Conservation (phyloP, 345 rosid species). For the Lepidium aucheri region DNA sequence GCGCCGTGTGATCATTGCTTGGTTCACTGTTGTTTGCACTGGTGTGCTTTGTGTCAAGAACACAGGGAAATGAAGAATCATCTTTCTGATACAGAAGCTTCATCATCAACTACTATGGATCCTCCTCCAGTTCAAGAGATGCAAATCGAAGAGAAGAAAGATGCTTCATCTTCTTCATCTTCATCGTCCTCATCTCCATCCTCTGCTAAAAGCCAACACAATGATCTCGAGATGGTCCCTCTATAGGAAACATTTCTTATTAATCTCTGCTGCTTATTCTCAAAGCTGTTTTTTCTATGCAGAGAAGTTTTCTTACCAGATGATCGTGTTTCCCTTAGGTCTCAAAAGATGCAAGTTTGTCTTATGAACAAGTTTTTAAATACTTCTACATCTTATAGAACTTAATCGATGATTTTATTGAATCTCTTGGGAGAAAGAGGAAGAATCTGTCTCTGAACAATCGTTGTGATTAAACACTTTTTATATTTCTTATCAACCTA, state of each 20-base stretch:
- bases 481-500: no score
- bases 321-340: conserved; percentile 7
- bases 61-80: conserved; percentile 88
- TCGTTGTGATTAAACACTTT: background rate
- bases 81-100: conserved; percentile 44
- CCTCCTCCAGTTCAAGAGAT: conserved; percentile 81
- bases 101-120: conserved; percentile 37
- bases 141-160: conserved; percentile 37
- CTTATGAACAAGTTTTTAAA: conserved; percentile 5
- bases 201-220: conserved; percentile 31
- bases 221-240: conserved; percentile 47
- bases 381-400: background rate
- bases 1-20: conserved; percentile 79
- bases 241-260: conserved; percentile 26
- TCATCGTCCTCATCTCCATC: conserved; percentile 30
- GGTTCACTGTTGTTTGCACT: conserved; percentile 81
- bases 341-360: conserved; percentile 3
- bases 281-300: conserved; percentile 8
- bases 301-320: conserved; percentile 21
- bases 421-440: background rate
- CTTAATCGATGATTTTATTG: background rate
- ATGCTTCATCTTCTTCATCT: conserved; percentile 12
- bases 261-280: conserved; percentile 9
- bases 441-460: background rate
- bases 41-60: conserved; percentile 95